A percentile compares a stretch with the other conserved stretches of the same genome.
Evolutionary conservation across 176 grass and related monocot genomes (phyloP).

Genomic region (maize (Zea mays)): Zm-B73-REFERENCE-NAM-5.0 NC_050101.1:69197501-69198000

Average conservation of each 20-base stretch:
- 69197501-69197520: constrained; percentile 95
- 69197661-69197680: constrained; percentile 23
- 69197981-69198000: no score
- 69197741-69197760: neutral
- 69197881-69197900: no score
- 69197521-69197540: constrained; percentile 99
- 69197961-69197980: no score
- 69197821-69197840: neutral
- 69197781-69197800: neutral
- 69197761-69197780: neutral
- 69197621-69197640: constrained; percentile 13
- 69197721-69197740: neutral
- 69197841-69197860: no score
- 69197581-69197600: constrained; percentile 20
- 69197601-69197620: neutral
- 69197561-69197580: constrained; percentile 18
- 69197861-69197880: no score
- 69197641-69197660: constrained; percentile 14
- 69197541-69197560: constrained; percentile 77
- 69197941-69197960: no score
- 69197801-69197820: neutral
- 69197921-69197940: no score
- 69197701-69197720: constrained; percentile 6
- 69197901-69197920: no score
- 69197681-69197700: neutral